Percentiles rank a stretch among this genome's conserved stretches.
These are phyloP conservation scores for Gymnopus androsaceus DNA, from an alignment of 1,284 basidiomycete genomes.

Conservation along the genomic window DNA sequence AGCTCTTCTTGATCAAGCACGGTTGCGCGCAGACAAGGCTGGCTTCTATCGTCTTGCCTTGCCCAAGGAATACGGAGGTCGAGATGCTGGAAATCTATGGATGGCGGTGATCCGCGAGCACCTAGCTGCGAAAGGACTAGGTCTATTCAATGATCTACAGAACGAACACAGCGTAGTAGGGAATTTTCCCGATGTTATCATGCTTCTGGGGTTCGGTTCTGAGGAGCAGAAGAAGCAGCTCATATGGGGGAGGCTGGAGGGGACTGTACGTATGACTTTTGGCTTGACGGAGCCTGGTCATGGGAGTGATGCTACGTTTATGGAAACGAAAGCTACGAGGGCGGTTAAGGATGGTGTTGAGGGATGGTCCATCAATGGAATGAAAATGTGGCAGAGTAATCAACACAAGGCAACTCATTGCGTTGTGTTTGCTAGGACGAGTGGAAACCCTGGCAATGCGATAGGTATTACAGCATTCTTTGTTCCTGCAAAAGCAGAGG, in stretches of 20 bases:
- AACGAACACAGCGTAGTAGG: slow-evolving; percentile 15
- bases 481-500: slow-evolving; percentile 7
- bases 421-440: slow-evolving; percentile 14
- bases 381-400: slow-evolving; percentile 12
- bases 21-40: slow-evolving; percentile 10
- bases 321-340: slow-evolving; percentile 13
- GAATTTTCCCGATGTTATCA: slow-evolving; percentile 13
- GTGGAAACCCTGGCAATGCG: slow-evolving; percentile 8
- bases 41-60: slow-evolving; percentile 13
- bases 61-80: slow-evolving; percentile 14
- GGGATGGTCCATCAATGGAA: slow-evolving; percentile 12
- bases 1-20: slow-evolving; percentile 6
- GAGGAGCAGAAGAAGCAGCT: slow-evolving; percentile 14
- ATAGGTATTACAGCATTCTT: slow-evolving; percentile 13
- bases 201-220: slow-evolving; percentile 10
- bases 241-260: slow-evolving; percentile 14
- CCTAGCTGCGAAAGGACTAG: slow-evolving; percentile 13
- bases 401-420: slow-evolving; percentile 14
- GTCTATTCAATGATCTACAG: slow-evolving; percentile 14
- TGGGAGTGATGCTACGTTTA: slow-evolving; percentile 14
- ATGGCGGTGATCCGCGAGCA: slow-evolving; percentile 15
- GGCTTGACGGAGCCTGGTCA: slow-evolving; percentile 14
- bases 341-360: slow-evolving; percentile 2
- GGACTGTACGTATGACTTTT: slow-evolving; percentile 11
- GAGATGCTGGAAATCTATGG: slow-evolving; percentile 11